A percentile compares a stretch with the other conserved stretches of the same genome.
Conservation (phyloP, 257 asterid species). For the Eustoma russellianum region DNA sequence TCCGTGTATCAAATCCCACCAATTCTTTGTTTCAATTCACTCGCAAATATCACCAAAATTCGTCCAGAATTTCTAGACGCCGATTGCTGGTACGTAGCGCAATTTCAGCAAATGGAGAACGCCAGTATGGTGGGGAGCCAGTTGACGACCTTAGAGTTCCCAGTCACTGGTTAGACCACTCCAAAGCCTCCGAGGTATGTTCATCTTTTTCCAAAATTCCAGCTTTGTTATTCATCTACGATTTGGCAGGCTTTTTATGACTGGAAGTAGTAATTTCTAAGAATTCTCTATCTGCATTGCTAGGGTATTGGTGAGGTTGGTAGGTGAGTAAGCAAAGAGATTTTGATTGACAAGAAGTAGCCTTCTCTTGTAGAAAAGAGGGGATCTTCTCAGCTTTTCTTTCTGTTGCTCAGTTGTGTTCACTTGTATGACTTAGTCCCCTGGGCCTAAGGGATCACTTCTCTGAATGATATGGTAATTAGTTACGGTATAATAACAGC, state of each 20-base stretch:
- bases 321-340: no score
- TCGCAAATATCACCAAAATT: constrained; percentile 2
- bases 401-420: no score
- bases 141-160: constrained; percentile 67
- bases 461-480: no score
- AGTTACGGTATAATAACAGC: no score
- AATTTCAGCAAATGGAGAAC: constrained; percentile 23
- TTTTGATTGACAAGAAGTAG: no score
- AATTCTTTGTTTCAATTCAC: constrained; percentile 11
- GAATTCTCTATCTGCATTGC: no score
- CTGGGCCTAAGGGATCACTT: no score
- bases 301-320: no score
- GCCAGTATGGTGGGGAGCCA: constrained; percentile 21
- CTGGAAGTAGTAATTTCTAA: neutral
- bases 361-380: no score
- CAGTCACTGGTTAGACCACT: constrained; percentile 56
- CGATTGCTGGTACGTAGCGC: constrained; percentile 9
- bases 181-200: constrained; percentile 60
- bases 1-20: neutral
- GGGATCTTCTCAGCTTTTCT: no score
- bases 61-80: constrained; percentile 7
- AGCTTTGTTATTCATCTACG: neutral
- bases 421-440: no score
- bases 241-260: neutral
- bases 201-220: neutral